Conservation (phyloP, 163 green algal species). For the Chlorella variabilis region DNA sequence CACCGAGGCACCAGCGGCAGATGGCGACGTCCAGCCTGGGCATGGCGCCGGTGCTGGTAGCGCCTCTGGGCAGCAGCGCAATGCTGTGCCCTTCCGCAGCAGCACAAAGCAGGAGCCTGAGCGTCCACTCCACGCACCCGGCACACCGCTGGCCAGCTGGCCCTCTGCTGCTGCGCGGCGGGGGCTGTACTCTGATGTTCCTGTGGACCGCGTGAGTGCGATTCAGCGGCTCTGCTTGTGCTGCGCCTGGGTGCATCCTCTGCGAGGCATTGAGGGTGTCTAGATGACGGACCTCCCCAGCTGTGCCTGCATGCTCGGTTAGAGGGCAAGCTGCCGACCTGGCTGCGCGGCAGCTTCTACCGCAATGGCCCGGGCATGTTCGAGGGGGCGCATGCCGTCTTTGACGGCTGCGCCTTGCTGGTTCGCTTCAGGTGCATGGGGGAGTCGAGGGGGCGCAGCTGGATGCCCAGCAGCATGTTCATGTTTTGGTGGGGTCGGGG, state of each 20-base stretch:
- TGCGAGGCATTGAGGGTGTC: too few species aligned
- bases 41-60: too few species aligned
- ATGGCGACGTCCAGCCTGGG: too few species aligned
- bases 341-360: constrained; percentile 37
- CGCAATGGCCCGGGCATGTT: constrained; percentile 42
- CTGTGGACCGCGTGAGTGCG: constrained; percentile 31
- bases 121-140: background rate
- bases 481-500: too few species aligned
- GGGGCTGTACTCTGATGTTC: constrained; percentile 7
- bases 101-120: background rate
- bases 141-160: constrained; percentile 5
- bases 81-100: background rate
- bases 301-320: constrained; percentile 10
- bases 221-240: background rate
- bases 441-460: too few species aligned
- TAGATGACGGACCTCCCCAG: too few species aligned
- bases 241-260: too few species aligned
- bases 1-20: too few species aligned
- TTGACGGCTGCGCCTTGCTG: constrained; percentile 40
- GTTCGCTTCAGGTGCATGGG: constrained; percentile 14
- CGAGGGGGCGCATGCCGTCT: constrained; percentile 30
- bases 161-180: constrained; percentile 22
- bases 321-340: constrained; percentile 24
- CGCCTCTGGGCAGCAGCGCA: too few species aligned
- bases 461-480: too few species aligned